Conservation (phyloP, 2,329 filamentous ascomycete genomes). For the Ophiosphaerella narmari region DNA sequence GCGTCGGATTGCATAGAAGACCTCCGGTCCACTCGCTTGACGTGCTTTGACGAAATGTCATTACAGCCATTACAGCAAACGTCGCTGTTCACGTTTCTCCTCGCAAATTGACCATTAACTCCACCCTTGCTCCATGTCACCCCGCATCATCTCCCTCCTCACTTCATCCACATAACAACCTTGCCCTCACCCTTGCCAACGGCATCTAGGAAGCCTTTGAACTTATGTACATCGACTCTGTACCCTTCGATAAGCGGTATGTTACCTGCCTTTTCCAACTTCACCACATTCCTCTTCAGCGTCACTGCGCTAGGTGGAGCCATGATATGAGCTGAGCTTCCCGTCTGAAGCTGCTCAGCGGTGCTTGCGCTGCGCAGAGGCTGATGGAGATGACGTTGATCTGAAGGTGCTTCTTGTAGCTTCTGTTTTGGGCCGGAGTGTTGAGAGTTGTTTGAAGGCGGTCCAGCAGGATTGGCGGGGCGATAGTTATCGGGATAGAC, state of each 20-base stretch:
- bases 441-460: constrained; percentile 1
- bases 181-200: constrained; percentile 29
- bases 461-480: not conserved
- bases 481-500: constrained; percentile 5
- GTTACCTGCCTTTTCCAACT: constrained; percentile 19
- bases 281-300: constrained; percentile 19
- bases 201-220: constrained; percentile 22
- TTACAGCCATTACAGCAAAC: too few species aligned
- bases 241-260: constrained; percentile 30
- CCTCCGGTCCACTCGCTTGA: too few species aligned
- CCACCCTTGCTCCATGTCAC: not conserved
- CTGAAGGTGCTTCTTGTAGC: not conserved
- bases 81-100: too few species aligned
- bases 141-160: not conserved
- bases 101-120: not conserved
- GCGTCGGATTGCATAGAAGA: too few species aligned
- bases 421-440: constrained; percentile 15
- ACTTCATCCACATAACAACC: constrained; percentile 40
- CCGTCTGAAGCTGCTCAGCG: constrained; percentile 2
- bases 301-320: constrained; percentile 4
- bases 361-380: constrained; percentile 9
- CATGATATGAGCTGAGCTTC: not conserved
- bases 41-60: too few species aligned
- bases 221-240: constrained; percentile 20
- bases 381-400: constrained; percentile 1